phyloP scores from a whole-genome alignment of 2,329 filamentous ascomycete genomes.

The Pyrenophora teres region DNA sequence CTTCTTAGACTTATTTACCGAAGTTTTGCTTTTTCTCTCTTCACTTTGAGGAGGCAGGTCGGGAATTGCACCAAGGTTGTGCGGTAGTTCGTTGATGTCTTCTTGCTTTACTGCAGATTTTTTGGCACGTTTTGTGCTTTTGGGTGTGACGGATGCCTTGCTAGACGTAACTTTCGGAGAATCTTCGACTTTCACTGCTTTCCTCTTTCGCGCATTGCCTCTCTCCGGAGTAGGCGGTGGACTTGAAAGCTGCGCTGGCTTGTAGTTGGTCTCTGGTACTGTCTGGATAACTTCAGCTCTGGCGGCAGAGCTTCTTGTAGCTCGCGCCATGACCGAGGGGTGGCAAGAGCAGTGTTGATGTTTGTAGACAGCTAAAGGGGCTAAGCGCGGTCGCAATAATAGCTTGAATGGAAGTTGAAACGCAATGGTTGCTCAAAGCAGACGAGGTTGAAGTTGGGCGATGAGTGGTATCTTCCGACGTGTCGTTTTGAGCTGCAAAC shows the following conservation, averaged over 20 bases:
- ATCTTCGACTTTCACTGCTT: conserved; percentile 29
- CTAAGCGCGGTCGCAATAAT: conserved; percentile 9
- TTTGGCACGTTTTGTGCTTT: conserved; percentile 46
- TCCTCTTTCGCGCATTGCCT: conserved; percentile 32
- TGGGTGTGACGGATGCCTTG: conserved; percentile 19
- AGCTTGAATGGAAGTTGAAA: conserved; percentile 16
- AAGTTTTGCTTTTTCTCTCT: conserved; percentile 7
- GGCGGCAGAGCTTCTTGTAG: conserved; percentile 37
- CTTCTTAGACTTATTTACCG: conserved; percentile 23
- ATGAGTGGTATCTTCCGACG: neutral
- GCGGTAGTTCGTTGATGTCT: conserved; percentile 57
- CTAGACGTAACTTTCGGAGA: conserved; percentile 7
- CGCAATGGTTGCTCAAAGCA: neutral
- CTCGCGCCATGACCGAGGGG: conserved; percentile 32
- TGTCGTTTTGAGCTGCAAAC: neutral
- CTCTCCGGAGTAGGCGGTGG: conserved; percentile 48
- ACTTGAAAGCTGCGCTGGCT: conserved; percentile 50
- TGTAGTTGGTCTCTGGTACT: conserved; percentile 15
- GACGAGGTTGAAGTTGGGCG: neutral
- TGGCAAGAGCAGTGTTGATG: too few species aligned
- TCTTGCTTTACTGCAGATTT: conserved; percentile 45
- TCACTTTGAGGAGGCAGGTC: conserved; percentile 17
- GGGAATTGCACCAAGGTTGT: conserved; percentile 56
- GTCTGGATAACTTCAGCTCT: conserved; percentile 17
- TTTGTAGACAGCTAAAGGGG: too few species aligned